A percentile compares a stretch with the other conserved stretches of the same genome.
These are phyloP conservation scores for Bacidia gigantensis DNA, from an alignment of 495 filamentous ascomycete genomes.

Conservation along the genomic window DNA sequence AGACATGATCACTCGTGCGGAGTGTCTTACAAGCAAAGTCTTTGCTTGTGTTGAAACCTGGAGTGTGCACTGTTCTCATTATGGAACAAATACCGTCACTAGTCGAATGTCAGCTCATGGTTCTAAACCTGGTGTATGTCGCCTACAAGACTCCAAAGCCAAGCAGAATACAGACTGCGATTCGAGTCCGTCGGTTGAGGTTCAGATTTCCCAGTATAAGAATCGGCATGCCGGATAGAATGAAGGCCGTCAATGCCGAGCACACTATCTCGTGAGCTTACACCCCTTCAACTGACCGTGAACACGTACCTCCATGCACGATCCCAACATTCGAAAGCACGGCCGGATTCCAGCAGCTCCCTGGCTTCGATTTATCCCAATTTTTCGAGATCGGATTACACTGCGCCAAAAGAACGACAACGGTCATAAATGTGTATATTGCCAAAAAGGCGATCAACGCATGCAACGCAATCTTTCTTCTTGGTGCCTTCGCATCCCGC, in stretches of 20 bases:
- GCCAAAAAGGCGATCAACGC: background rate
- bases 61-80: background rate
- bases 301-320: background rate
- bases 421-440: background rate
- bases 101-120: background rate
- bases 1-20: background rate
- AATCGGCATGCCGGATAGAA: background rate
- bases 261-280: too few species aligned
- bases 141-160: conserved; percentile 1
- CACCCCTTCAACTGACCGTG: too few species aligned
- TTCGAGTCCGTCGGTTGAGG: background rate
- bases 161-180: conserved; percentile 1
- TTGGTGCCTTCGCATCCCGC: background rate
- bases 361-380: background rate
- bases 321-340: background rate
- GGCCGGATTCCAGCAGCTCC: background rate
- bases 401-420: background rate
- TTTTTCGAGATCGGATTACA: background rate
- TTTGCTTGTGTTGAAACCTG: background rate
- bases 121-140: background rate
- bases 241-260: background rate
- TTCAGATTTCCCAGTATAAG: background rate
- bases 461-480: background rate
- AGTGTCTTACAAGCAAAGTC: background rate
- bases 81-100: conserved; percentile 3